A percentile compares a stretch with the other conserved stretches of the same genome.
phyloP scores from a whole-genome alignment of 225 moss, liverwort and hornwort species.

The Bryum argenteum region DNA sequence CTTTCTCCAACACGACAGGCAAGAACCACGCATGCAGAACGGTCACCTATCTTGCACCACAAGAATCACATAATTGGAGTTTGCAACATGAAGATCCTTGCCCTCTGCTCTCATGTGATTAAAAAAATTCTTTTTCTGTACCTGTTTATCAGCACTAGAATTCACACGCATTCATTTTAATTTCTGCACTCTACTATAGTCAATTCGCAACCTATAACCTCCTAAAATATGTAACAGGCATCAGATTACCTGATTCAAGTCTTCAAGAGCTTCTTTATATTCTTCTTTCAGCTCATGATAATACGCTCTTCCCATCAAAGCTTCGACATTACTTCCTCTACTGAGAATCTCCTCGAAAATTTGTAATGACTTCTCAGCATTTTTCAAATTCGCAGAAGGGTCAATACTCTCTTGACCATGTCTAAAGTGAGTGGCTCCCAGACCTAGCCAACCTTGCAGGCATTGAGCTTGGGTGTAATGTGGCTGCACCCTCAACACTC shows the following conservation, averaged over 20 bases:
- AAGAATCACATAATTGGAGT: not conserved
- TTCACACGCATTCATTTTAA: conserved; percentile 7
- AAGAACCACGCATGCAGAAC: conserved; percentile 73
- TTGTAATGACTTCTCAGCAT: conserved; percentile 46
- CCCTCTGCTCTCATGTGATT: conserved; percentile 4
- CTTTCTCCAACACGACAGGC: conserved; percentile 77
- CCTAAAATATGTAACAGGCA: conserved; percentile 1
- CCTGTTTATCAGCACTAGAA: not conserved
- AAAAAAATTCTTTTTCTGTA: not conserved
- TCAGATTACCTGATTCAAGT: conserved; percentile 64
- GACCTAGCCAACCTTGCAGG: conserved; percentile 66
- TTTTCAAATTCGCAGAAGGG: conserved; percentile 40
- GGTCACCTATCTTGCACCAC: conserved; percentile 56
- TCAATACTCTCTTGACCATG: conserved; percentile 12
- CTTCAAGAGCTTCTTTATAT: conserved; percentile 58
- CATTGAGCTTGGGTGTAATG: conserved; percentile 71
- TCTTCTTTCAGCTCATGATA: conserved; percentile 68
- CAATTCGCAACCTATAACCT: conserved; percentile 23
- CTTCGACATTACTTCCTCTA: conserved; percentile 65
- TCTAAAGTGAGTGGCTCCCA: conserved; percentile 44
- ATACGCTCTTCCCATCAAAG: conserved; percentile 70
- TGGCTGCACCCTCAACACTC: conserved; percentile 84
- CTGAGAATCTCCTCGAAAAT: conserved; percentile 63
- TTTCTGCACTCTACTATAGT: not conserved
- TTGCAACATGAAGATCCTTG: not conserved